phyloP scores from a whole-genome alignment of 805 yeast species.

The Metschnikowia cubensis region DNA sequence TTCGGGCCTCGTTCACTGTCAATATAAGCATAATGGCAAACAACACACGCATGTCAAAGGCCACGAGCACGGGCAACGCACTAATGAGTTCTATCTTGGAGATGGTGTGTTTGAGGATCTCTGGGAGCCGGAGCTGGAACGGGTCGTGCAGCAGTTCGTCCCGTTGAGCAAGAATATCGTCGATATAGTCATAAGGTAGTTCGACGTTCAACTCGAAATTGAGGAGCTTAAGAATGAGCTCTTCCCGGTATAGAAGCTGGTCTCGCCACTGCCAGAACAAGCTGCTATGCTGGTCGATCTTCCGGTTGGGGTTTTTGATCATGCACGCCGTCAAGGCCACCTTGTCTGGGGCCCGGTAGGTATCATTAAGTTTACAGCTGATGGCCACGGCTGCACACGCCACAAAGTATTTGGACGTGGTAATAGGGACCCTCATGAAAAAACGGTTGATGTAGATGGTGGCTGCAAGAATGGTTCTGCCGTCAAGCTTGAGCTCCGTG shows the following conservation, averaged over 20 bases:
- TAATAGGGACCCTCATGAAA: constrained; percentile 40
- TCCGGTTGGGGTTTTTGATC: constrained; percentile 29
- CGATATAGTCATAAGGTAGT: constrained; percentile 37
- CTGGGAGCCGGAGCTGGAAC: constrained; percentile 14
- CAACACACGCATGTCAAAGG: constrained; percentile 30
- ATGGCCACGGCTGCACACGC: constrained; percentile 42
- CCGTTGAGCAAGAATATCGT: constrained; percentile 16
- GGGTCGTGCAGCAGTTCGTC: constrained; percentile 9
- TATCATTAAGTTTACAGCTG: constrained; percentile 41
- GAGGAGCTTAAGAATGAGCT: constrained; percentile 34
- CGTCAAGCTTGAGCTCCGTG: constrained; percentile 34
- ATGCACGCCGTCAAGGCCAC: constrained; percentile 37
- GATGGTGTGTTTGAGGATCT: constrained; percentile 27
- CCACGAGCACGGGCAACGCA: constrained; percentile 35
- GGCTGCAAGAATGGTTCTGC: constrained; percentile 40
- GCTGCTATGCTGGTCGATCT: constrained; percentile 37
- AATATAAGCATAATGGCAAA: constrained; percentile 25
- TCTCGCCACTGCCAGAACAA: constrained; percentile 45
- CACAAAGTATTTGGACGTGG: constrained; percentile 41
- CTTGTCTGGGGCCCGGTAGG: constrained; percentile 41
- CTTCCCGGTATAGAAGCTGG: constrained; percentile 41
- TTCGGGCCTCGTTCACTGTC: constrained; percentile 15
- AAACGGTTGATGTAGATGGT: constrained; percentile 37
- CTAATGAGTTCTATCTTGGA: constrained; percentile 37
- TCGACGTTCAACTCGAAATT: constrained; percentile 38